Evolutionary conservation across 2,329 filamentous ascomycete species (phyloP).

Genomic region (Cytospora chrysosperma): DNA sequence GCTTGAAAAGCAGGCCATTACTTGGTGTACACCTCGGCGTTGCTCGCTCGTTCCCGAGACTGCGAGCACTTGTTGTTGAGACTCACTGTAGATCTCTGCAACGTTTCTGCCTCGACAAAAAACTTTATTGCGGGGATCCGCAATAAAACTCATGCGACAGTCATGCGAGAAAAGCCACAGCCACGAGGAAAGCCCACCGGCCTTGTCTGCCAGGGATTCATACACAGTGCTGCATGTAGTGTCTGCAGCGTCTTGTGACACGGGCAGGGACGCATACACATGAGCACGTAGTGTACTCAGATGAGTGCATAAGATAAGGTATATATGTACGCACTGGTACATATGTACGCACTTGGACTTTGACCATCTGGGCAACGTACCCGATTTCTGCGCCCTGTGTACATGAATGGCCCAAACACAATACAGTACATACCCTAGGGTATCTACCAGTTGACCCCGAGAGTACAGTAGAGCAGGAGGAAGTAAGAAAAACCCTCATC

Average conservation of each 20-base stretch:
- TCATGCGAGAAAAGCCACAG: background rate
- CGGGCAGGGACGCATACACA: background rate
- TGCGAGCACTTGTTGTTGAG: no score
- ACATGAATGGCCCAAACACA: background rate
- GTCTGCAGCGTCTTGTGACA: background rate
- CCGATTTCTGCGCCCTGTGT: background rate
- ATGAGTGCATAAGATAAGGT: no score
- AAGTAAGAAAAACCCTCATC: conserved; percentile 12
- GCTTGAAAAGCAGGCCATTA: background rate
- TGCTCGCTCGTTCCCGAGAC: background rate
- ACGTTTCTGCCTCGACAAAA: background rate
- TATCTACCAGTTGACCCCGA: no score
- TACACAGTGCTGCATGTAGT: no score
- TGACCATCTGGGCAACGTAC: no score
- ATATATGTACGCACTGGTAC: no score
- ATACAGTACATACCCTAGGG: no score
- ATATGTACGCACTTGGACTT: no score
- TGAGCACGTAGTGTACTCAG: no score
- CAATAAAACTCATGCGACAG: background rate
- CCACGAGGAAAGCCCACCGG: conserved; percentile 2
- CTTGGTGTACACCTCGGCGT: background rate
- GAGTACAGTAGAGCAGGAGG: no score
- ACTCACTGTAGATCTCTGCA: conserved; percentile 2
- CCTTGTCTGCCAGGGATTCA: background rate
- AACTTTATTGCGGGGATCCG: background rate